These are phyloP conservation scores for Emmonsiellopsis sp. DNA, from an alignment of 2,329 filamentous ascomycete genomes.

Conservation along the genomic window DNA sequence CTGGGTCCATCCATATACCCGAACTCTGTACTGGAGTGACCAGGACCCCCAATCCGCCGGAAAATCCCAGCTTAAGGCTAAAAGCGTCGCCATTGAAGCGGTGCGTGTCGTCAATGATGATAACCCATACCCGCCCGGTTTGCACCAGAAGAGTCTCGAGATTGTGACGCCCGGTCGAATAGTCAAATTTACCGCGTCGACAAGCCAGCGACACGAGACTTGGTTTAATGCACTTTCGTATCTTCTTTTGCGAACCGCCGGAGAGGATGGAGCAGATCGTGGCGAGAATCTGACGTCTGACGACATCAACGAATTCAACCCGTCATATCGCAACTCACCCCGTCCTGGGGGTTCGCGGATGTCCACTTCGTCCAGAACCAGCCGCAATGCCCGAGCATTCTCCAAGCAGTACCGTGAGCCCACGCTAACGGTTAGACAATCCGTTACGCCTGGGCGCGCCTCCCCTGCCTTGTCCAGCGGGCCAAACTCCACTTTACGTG, in stretches of 20 bases:
- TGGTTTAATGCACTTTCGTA: slow-evolving; percentile 98
- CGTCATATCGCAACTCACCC: slow-evolving; percentile 47
- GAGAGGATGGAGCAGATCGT: slow-evolving; percentile 43
- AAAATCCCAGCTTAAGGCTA: slow-evolving; percentile 65
- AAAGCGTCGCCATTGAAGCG: slow-evolving; percentile 89
- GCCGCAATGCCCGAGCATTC: slow-evolving; percentile 57
- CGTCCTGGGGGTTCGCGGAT: slow-evolving; percentile 43
- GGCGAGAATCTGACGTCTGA: slow-evolving; percentile 49
- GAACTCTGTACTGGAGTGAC: slow-evolving; percentile 94
- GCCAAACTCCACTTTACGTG: slow-evolving; percentile 23
- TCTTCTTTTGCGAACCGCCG: slow-evolving; percentile 66
- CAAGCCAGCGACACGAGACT: slow-evolving; percentile 88
- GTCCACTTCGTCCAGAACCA: slow-evolving; percentile 74
- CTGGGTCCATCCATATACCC: slow-evolving; percentile 97
- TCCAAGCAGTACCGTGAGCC: slow-evolving; percentile 43
- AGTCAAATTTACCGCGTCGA: slow-evolving; percentile 90
- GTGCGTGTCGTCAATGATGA: slow-evolving; percentile 88
- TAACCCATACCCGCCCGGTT: slow-evolving; percentile 87
- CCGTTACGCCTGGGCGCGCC: slow-evolving; percentile 26
- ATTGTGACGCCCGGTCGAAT: slow-evolving; percentile 80
- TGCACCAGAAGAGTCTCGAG: slow-evolving; percentile 88
- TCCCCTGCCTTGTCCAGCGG: slow-evolving; percentile 27
- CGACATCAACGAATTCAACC: slow-evolving; percentile 73
- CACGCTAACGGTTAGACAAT: slow-evolving; percentile 28
- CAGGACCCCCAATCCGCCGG: slow-evolving; percentile 72